Percentiles rank a stretch among this genome's conserved stretches.
phyloP scores from a whole-genome alignment of 176 grass and related monocot genomes.

The Aegilops longissima region DNA sequence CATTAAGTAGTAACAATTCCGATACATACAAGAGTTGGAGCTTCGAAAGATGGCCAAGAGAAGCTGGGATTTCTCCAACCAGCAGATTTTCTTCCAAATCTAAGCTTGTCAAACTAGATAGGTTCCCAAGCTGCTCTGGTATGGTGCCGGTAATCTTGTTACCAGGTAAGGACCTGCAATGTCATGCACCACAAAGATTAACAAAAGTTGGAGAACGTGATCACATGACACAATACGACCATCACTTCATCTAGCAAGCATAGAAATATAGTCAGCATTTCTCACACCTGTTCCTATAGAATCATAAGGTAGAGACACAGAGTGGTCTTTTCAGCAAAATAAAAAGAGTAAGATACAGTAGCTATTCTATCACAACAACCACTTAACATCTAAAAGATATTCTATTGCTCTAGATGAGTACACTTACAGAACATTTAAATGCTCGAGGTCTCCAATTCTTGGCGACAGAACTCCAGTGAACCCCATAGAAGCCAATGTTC shows the following conservation, averaged over 20 bases:
- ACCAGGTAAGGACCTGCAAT: conserved; percentile 64
- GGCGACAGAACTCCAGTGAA: conserved; percentile 84
- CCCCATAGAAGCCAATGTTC: conserved; percentile 92
- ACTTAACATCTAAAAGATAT: conserved; percentile 6
- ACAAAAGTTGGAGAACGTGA: background rate
- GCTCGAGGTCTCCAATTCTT: conserved; percentile 81
- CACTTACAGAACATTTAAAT: conserved; percentile 94
- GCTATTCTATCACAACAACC: conserved; percentile 3
- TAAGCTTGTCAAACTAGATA: conserved; percentile 74
- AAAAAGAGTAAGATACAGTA: background rate
- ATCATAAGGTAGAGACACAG: background rate
- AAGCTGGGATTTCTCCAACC: conserved; percentile 75
- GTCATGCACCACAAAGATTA: conserved; percentile 20
- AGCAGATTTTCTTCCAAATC: conserved; percentile 75
- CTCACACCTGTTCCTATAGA: background rate
- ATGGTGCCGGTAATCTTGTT: conserved; percentile 79
- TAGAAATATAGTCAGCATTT: background rate
- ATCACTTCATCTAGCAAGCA: conserved; percentile 17
- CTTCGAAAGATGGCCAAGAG: conserved; percentile 71
- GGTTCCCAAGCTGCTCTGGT: conserved; percentile 73
- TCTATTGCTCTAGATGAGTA: background rate
- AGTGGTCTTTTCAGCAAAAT: background rate
- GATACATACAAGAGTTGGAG: conserved; percentile 74
- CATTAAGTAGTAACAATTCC: conserved; percentile 13
- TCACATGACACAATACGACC: background rate